These are phyloP conservation scores for Allomyces javanicus DNA, from an alignment of 192 early-diverging fungal species.

Conservation along the genomic window DNA sequence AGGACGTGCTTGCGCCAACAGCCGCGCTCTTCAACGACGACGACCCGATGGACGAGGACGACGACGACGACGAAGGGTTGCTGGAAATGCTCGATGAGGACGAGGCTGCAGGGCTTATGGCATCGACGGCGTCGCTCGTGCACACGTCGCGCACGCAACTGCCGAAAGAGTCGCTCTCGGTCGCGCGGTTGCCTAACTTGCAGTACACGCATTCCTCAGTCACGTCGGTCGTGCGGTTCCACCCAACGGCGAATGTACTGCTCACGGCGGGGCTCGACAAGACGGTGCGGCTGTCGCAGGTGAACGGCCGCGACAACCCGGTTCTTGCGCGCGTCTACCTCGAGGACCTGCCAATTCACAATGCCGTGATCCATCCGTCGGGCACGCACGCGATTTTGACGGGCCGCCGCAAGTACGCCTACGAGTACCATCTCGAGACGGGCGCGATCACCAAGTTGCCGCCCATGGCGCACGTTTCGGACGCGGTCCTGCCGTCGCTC, in stretches of 20 bases:
- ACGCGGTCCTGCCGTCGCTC: slow-evolving; percentile 26
- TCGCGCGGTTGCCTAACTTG: slow-evolving; percentile 12
- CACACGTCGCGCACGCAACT: slow-evolving; percentile 6
- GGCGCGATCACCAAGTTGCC: slow-evolving; percentile 44
- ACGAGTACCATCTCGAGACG: slow-evolving; percentile 62
- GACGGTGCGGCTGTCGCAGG: slow-evolving; percentile 66
- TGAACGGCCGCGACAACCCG: slow-evolving; percentile 83
- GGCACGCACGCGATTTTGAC: slow-evolving; percentile 56
- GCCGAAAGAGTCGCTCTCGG: slow-evolving; percentile 9
- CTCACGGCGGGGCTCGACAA: slow-evolving; percentile 76
- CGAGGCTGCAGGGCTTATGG: slow-evolving; percentile 10
- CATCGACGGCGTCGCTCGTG: slow-evolving; percentile 7
- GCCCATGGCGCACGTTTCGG: slow-evolving; percentile 55
- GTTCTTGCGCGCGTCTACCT: slow-evolving; percentile 77
- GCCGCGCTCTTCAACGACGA: slow-evolving; percentile 25
- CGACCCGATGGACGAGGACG: slow-evolving; percentile 18
- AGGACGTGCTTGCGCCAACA: slow-evolving; percentile 11
- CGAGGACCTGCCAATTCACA: slow-evolving; percentile 68
- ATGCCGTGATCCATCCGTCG: slow-evolving; percentile 50
- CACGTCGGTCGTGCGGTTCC: slow-evolving; percentile 57
- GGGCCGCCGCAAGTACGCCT: slow-evolving; percentile 64
- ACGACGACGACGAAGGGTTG: slow-evolving; percentile 8
- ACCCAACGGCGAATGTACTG: slow-evolving; percentile 71
- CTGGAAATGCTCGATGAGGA: slow-evolving; percentile 18
- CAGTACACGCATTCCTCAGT: slow-evolving; percentile 23